These are phyloP conservation scores for Melampsora americana DNA, from an alignment of 1,284 basidiomycete species.

Conservation along the genomic window DNA sequence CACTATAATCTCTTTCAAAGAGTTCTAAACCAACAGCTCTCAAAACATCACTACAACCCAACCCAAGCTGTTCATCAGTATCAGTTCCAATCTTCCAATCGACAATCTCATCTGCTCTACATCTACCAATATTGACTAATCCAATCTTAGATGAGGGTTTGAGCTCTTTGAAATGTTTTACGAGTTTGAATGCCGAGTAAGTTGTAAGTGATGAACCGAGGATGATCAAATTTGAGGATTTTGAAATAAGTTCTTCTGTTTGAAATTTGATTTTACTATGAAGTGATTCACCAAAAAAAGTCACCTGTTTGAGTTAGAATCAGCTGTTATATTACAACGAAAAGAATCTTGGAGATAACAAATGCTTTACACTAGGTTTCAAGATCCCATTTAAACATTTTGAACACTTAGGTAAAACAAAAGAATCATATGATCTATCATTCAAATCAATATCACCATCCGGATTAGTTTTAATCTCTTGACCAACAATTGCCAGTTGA, in stretches of 20 bases:
- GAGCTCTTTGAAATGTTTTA: constrained; percentile 50
- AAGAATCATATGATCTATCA: constrained; percentile 49
- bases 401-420: constrained; percentile 52
- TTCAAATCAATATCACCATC: constrained; percentile 51
- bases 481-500: constrained; percentile 48
- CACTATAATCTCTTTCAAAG: too few species aligned
- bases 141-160: constrained; percentile 44
- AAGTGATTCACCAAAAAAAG: constrained; percentile 54
- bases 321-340: too few species aligned
- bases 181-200: constrained; percentile 52
- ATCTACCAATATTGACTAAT: constrained; percentile 52
- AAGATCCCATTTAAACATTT: constrained; percentile 51
- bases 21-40: constrained; percentile 38
- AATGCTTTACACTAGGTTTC: constrained; percentile 49
- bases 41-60: constrained; percentile 51
- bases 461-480: constrained; percentile 52
- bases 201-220: constrained; percentile 53
- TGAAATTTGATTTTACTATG: constrained; percentile 48
- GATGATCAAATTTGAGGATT: constrained; percentile 49
- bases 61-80: constrained; percentile 48
- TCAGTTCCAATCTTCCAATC: constrained; percentile 42
- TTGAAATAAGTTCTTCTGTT: constrained; percentile 47
- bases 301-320: too few species aligned
- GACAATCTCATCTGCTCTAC: constrained; percentile 50
- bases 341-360: too few species aligned